Base-by-base conservation (phyloP, 2,329 filamentous ascomycete species). In the Trichoderma atroviride region DNA sequence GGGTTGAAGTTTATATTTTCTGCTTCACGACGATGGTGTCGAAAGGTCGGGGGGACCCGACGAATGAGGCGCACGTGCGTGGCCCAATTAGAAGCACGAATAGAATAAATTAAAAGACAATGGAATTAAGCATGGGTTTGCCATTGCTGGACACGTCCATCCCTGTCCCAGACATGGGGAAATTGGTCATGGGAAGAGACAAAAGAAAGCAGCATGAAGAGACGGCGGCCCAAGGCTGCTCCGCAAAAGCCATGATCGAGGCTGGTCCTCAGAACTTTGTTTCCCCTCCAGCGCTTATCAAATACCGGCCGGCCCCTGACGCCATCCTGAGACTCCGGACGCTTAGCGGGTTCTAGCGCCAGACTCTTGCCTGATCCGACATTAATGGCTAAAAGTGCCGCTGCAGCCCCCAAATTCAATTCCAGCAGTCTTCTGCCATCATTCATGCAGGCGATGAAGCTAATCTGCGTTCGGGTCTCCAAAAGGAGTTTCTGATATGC, bases 271-370 rank as follows among this genome's bases (percentile, higher is more conserved):
- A 64, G 24, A 53, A 43, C 37, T 47, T 57, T 65, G 52, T 50
- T 65, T 53, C 55, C 53, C 62, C 52, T 57, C 53, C 62, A 50
- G 52, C 27, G 53, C 40, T 29, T 40, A 37, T 37, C 43, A 63
- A 53, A 63, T 63, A 52, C 60, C 47, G 60, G 43, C 2, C 19
- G 47, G 13, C 60, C 60, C 60, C 60, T 63, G 60, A 37, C 60
- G 31, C 60, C 60, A 63, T 52, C 33, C 53, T 56, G 53, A 62
- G 59, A 50, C 59, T 56, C 53, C 59, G 59, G 40, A 52, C 59
- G 59, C 40, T 50, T 62, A 43, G 59, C 31, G 29, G 43, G 60
- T 24, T 63, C 47, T 63, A 63, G 60, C 60, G 60, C 47, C 47
- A 24, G 22, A 58, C 19, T 37, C 31, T 58, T 58, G 55, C 55